Conservation (phyloP, 805 yeast genomes). For the Yarrowia sp. region DNA sequence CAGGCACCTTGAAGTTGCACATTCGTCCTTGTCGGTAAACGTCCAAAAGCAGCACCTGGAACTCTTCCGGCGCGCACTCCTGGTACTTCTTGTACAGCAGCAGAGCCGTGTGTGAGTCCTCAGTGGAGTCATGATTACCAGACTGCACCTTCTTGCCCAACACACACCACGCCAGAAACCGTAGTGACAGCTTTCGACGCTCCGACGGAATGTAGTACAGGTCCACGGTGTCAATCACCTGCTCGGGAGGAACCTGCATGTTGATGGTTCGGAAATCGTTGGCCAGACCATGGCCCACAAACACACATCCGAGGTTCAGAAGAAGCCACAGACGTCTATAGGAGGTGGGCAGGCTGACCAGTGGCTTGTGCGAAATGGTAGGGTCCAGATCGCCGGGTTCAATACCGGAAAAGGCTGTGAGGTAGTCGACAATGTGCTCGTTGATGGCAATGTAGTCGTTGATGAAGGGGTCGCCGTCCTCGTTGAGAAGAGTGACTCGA, state of each 20-base stretch:
- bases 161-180: slow-evolving; percentile 83
- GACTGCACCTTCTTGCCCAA: slow-evolving; percentile 80
- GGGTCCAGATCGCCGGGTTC: slow-evolving; percentile 90
- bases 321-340: slow-evolving; percentile 90
- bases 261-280: slow-evolving; percentile 95
- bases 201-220: slow-evolving; percentile 76
- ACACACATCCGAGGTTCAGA: slow-evolving; percentile 84
- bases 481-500: slow-evolving; percentile 81
- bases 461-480: slow-evolving; percentile 77
- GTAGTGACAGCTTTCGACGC: slow-evolving; percentile 80
- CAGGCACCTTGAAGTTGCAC: slow-evolving; percentile 51
- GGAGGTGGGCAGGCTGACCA: slow-evolving; percentile 82
- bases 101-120: slow-evolving; percentile 91
- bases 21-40: slow-evolving; percentile 61
- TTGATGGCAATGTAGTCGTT: slow-evolving; percentile 89
- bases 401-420: slow-evolving; percentile 93
- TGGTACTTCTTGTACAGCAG: slow-evolving; percentile 73
- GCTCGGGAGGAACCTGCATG: slow-evolving; percentile 81
- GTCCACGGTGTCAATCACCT: slow-evolving; percentile 88
- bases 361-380: slow-evolving; percentile 62
- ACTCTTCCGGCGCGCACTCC: slow-evolving; percentile 62
- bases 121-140: slow-evolving; percentile 96
- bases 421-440: slow-evolving; percentile 73
- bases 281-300: slow-evolving; percentile 92
- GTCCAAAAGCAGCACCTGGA: slow-evolving; percentile 66